Evolutionary conservation across 2,329 filamentous ascomycete genomes (phyloP).

Genomic region (Ophiostoma perfectum): DNA sequence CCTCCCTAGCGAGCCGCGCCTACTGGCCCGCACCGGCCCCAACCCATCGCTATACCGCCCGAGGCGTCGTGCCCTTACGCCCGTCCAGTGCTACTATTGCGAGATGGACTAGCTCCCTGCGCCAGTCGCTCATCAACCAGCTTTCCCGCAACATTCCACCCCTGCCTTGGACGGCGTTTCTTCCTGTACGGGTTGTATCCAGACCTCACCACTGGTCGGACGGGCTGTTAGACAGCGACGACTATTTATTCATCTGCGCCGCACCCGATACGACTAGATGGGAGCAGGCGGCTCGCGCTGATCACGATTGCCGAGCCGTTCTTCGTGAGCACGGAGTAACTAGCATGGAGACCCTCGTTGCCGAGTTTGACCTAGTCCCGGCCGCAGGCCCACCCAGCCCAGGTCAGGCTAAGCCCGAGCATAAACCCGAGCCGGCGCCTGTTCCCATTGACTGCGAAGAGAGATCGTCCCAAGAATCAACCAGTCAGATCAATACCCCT

Average conservation of each 20-base stretch:
- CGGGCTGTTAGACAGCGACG: neutral
- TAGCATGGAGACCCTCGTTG: neutral
- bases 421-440: neutral
- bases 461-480: neutral
- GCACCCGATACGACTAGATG: neutral
- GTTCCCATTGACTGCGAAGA: neutral
- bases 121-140: neutral
- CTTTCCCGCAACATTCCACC: neutral
- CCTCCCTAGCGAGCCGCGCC: neutral
- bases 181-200: neutral
- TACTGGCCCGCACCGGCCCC: conserved; percentile 1
- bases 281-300: neutral
- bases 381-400: neutral
- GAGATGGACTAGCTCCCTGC: neutral
- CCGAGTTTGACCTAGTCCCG: neutral
- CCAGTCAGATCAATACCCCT: neutral
- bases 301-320: neutral
- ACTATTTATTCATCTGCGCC: neutral
- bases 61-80: neutral
- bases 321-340: neutral
- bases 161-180: neutral
- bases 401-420: neutral
- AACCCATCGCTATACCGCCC: neutral
- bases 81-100: neutral
- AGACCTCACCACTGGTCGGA: neutral